Conservation (phyloP, 2,329 filamentous ascomycete species). For the Phialophora tarda region DNA sequence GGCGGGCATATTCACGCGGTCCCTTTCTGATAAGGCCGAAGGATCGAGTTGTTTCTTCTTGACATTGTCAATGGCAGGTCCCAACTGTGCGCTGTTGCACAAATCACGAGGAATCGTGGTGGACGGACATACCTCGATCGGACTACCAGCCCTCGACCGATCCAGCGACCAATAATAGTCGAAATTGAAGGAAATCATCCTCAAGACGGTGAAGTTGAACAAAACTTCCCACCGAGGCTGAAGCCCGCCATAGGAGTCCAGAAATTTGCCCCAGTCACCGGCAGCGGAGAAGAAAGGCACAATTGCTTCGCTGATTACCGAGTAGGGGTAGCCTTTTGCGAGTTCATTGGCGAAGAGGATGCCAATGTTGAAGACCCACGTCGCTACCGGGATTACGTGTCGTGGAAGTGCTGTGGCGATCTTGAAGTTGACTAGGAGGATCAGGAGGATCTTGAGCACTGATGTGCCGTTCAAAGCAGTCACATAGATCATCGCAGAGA, state of each 20-base stretch:
- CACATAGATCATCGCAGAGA: constrained; percentile 81
- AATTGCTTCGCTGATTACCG: constrained; percentile 63
- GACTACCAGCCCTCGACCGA: constrained; percentile 62
- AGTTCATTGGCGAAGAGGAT: constrained; percentile 91
- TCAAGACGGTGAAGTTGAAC: constrained; percentile 92
- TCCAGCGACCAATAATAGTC: constrained; percentile 93
- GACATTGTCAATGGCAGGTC: constrained; percentile 62
- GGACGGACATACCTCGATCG: constrained; percentile 73
- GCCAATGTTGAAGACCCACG: constrained; percentile 88
- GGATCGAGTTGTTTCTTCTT: constrained; percentile 99
- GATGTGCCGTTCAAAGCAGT: constrained; percentile 83
- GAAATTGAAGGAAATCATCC: constrained; percentile 94
- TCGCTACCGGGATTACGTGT: constrained; percentile 71
- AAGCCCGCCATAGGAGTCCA: constrained; percentile 83
- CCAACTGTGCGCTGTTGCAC: neutral
- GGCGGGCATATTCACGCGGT: constrained; percentile 80
- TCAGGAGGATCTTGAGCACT: constrained; percentile 76
- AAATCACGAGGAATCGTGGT: constrained; percentile 36
- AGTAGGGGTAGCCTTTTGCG: constrained; percentile 75
- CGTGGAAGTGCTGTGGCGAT: constrained; percentile 75
- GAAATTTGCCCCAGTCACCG: constrained; percentile 68
- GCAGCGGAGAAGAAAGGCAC: constrained; percentile 52
- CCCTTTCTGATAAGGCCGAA: constrained; percentile 81
- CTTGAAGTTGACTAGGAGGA: constrained; percentile 81
- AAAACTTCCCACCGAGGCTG: constrained; percentile 93